Conservation (phyloP, 225 moss, liverwort and hornwort genomes). For the Polytrichum formosum region DNA sequence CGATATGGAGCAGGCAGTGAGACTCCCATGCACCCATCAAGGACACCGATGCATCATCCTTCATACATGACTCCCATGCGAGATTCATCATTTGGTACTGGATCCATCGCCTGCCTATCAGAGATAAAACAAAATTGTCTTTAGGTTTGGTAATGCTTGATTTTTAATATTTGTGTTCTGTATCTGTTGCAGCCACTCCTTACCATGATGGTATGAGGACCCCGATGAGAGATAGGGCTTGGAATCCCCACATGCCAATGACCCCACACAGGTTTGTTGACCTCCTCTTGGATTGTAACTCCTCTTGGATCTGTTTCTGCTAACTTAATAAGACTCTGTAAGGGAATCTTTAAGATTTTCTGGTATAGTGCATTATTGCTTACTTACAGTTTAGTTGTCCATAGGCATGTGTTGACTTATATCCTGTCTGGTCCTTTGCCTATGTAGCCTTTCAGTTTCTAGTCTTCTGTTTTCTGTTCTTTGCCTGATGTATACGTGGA, state of each 20-base stretch:
- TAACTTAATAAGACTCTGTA: too few species aligned
- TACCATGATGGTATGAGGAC: conserved; percentile 99
- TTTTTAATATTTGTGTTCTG: background rate
- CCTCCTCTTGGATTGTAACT: too few species aligned
- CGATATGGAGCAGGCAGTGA: conserved; percentile 97
- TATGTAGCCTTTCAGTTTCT: too few species aligned
- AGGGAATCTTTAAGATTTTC: too few species aligned
- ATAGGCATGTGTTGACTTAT: too few species aligned
- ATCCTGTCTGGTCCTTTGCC: too few species aligned
- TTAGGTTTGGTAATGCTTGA: too few species aligned
- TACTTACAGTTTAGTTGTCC: too few species aligned
- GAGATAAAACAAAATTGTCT: too few species aligned
- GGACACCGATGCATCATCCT: conserved; percentile 96
- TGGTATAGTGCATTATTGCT: too few species aligned
- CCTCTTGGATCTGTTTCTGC: too few species aligned
- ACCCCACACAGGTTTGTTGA: conserved; percentile 74
- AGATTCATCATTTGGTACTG: conserved; percentile 70
- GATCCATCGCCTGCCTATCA: background rate
- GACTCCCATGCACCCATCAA: conserved; percentile 98
- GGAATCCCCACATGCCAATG: conserved; percentile 98
- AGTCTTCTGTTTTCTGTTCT: too few species aligned
- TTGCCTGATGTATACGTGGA: background rate
- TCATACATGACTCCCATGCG: conserved; percentile 94
- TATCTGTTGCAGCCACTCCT: conserved; percentile 67
- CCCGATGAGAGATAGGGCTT: conserved; percentile 99